Evolutionary conservation across 805 yeast genomes (phyloP), one percentile per base, ranked within the genome.

Genomic region (Kluyveromyces siamensis): DNA sequence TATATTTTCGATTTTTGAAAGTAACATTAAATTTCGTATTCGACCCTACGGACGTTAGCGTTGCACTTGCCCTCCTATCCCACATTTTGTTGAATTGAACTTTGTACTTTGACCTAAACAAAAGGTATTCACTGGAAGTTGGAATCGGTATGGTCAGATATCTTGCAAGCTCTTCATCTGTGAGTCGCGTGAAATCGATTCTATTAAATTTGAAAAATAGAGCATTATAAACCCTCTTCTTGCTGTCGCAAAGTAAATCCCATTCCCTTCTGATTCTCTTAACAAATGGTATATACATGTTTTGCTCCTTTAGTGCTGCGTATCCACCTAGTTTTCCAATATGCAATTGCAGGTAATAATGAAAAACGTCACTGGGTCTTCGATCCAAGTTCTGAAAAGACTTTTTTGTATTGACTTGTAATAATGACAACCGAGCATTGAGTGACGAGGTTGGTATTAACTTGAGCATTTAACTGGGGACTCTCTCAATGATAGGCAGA

Each of bases 51-150:
- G 37, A 43, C 6, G 33, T 27, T 21, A 33, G 36, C 11, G 19
- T 40, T 37, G 21, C 50, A 37, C 18, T 45, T 43, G 14, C 41
- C 41, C 35, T 44, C 46, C 17, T 45, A 33, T 13, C 49, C 57
- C 59, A 53, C n/a, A 46, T n/a, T 4, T 14, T 27, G 16, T 58
- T 57, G 47, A 51, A 58, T 27, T 52, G 48, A n/a, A 40, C 17
- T 38, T 58, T 60, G 39, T 54, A 60, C 33, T 51, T 50, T 27
- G 52, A 55, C 47, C 65, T 47, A 36, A 60, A 60, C 42, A 58
- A 35, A 52, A 60, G 50, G 38, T 60, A 60, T 35, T 54, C 61
- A 45, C 60, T 58, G 16, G 48, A 45, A 3, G 56, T 54, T 2
- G 65, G 65, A 9, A 56, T 52, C 8, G 55, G 56, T 18, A 58